A percentile compares a stretch with the other conserved stretches of the same genome.
Conservation (phyloP, 345 rosid species). For the Ceriops zippeliana region DNA sequence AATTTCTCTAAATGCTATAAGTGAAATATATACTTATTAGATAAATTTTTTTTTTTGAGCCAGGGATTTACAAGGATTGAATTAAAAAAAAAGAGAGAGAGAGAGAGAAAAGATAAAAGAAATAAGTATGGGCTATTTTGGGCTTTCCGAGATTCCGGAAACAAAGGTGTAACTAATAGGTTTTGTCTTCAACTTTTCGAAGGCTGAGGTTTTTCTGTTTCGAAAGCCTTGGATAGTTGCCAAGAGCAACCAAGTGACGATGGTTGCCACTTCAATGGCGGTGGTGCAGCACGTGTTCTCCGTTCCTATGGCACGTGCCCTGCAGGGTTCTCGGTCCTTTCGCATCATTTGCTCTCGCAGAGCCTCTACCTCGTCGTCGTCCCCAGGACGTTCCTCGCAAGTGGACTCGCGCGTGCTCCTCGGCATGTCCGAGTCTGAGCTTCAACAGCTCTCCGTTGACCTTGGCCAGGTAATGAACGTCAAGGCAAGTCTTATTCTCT, state of each 20-base stretch:
- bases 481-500: neutral
- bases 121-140: no score
- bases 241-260: slow-evolving; percentile 4
- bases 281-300: slow-evolving; percentile 57
- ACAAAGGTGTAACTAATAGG: no score
- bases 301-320: slow-evolving; percentile 49
- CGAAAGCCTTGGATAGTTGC: no score
- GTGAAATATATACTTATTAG: no score
- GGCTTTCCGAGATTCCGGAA: no score
- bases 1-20: no score
- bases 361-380: slow-evolving; percentile 25
- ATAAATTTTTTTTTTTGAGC: no score
- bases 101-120: no score
- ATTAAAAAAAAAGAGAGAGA: no score
- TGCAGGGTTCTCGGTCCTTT: slow-evolving; percentile 38
- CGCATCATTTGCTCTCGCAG: slow-evolving; percentile 30
- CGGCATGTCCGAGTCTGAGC: slow-evolving; percentile 88
- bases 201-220: neutral
- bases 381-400: slow-evolving; percentile 42
- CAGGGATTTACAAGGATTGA: no score
- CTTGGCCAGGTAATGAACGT: slow-evolving; percentile 66
- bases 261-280: slow-evolving; percentile 50
- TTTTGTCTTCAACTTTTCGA: no score
- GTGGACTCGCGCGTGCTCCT: slow-evolving; percentile 68
- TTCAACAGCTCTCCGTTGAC: slow-evolving; percentile 73